These are phyloP conservation scores for Hemileia vastatrix DNA, from an alignment of 1,284 basidiomycete genomes.

Conservation along the genomic window DNA sequence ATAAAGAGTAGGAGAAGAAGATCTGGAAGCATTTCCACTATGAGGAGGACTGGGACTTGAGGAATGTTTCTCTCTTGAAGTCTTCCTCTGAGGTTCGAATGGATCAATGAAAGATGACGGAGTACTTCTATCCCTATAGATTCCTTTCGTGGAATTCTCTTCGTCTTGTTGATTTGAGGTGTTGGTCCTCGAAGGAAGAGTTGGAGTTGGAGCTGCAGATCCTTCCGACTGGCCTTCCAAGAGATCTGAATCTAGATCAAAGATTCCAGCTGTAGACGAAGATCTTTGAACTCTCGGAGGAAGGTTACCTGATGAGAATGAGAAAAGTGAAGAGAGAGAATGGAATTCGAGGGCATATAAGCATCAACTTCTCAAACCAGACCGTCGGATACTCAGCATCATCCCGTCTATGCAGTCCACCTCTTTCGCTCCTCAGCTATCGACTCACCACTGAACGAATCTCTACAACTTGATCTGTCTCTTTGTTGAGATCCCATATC, in stretches of 20 bases:
- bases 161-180: conserved; percentile 9
- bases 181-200: conserved; percentile 27
- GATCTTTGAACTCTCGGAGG: not conserved
- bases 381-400: not conserved
- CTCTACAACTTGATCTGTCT: too few relatives aligned
- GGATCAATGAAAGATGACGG: too few relatives aligned
- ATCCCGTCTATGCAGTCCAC: too few relatives aligned
- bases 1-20: too few relatives aligned
- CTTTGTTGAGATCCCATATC: too few relatives aligned
- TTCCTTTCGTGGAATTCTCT: not conserved
- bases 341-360: not conserved
- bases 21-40: too few relatives aligned
- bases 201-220: conserved; percentile 24
- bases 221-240: conserved; percentile 24
- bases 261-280: conserved; percentile 34
- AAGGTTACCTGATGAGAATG: not conserved
- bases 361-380: not conserved
- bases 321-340: not conserved
- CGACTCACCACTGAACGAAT: too few relatives aligned
- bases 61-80: too few relatives aligned
- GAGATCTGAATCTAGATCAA: conserved; percentile 31
- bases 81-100: too few relatives aligned
- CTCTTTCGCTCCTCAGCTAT: too few relatives aligned
- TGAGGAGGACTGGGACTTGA: too few relatives aligned
- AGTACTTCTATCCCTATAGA: too few relatives aligned